These are phyloP conservation scores for Boletus semigastroideus DNA, from an alignment of 1,284 basidiomycete species.

Conservation along the genomic window DNA sequence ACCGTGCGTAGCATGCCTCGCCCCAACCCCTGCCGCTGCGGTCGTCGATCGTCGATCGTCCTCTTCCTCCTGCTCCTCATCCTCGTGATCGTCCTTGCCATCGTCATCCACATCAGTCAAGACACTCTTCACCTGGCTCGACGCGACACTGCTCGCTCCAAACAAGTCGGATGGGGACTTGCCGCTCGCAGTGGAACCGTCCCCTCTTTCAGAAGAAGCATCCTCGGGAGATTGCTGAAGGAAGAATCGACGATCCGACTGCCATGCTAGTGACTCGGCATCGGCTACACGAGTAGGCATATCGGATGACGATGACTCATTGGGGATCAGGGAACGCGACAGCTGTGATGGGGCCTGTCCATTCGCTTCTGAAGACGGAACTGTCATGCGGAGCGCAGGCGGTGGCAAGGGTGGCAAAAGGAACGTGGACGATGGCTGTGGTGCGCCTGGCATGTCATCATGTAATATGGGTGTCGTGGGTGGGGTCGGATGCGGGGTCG, in stretches of 20 bases:
- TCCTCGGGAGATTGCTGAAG: slow-evolving; percentile 44
- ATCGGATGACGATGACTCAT: slow-evolving; percentile 5
- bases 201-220: slow-evolving; percentile 34
- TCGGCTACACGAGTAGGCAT: slow-evolving; percentile 21
- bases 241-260: slow-evolving; percentile 44
- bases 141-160: slow-evolving; percentile 37
- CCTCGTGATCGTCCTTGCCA: slow-evolving; percentile 15
- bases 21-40: slow-evolving; percentile 10
- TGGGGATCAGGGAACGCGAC: neutral
- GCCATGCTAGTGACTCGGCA: slow-evolving; percentile 18
- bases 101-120: slow-evolving; percentile 22
- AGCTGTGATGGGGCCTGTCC: slow-evolving; percentile 1
- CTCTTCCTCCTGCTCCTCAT: slow-evolving; percentile 15
- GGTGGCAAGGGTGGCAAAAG: slow-evolving; percentile 33
- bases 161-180: slow-evolving; percentile 34
- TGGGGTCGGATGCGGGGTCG: slow-evolving; percentile 56
- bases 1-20: slow-evolving; percentile 7
- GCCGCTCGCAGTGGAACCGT: slow-evolving; percentile 30
- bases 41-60: slow-evolving; percentile 27
- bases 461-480: slow-evolving; percentile 46
- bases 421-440: slow-evolving; percentile 28
- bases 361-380: neutral
- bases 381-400: slow-evolving; percentile 14
- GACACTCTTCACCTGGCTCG: slow-evolving; percentile 38
- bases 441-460: slow-evolving; percentile 14